Conservation (phyloP, 2,329 filamentous ascomycete species). For the Nigrograna mackinnonii region DNA sequence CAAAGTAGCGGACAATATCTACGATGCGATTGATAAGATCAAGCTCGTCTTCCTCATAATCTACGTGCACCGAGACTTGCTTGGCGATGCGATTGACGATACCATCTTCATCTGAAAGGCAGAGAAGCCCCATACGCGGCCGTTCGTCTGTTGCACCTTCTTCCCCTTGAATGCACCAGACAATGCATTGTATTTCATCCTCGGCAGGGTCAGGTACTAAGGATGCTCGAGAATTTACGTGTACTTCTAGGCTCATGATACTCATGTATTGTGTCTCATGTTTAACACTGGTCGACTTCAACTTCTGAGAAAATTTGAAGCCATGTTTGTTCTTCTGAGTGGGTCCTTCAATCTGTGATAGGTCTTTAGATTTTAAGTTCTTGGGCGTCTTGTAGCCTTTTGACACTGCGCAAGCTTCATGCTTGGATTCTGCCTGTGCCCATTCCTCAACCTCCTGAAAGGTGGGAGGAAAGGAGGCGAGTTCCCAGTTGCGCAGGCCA, state of each 20-base stretch:
- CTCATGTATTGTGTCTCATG: constrained; percentile 95
- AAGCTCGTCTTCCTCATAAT: constrained; percentile 77
- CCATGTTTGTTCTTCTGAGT: constrained; percentile 82
- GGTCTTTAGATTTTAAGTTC: constrained; percentile 24
- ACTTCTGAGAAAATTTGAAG: constrained; percentile 83
- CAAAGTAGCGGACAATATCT: constrained; percentile 78
- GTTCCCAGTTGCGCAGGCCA: constrained; percentile 74
- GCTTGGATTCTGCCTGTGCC: constrained; percentile 51
- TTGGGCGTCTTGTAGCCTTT: constrained; percentile 17
- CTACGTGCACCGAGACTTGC: constrained; percentile 65
- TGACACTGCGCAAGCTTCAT: constrained; percentile 6
- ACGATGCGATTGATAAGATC: constrained; percentile 85
- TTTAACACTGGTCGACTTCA: constrained; percentile 73
- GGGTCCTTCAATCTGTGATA: constrained; percentile 87
- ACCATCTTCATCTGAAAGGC: constrained; percentile 66
- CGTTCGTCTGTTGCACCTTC: constrained; percentile 61
- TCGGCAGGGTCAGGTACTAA: constrained; percentile 87
- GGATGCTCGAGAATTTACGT: constrained; percentile 82
- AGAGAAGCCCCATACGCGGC: constrained; percentile 71
- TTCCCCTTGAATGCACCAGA: constrained; percentile 86
- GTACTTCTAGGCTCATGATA: constrained; percentile 90
- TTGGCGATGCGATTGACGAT: constrained; percentile 65
- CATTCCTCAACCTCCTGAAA: constrained; percentile 71
- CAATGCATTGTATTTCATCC: constrained; percentile 85
- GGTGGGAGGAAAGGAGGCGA: constrained; percentile 71